Conservation (phyloP, 1,139 yeast genomes). For the Pichia sp. region DNA sequence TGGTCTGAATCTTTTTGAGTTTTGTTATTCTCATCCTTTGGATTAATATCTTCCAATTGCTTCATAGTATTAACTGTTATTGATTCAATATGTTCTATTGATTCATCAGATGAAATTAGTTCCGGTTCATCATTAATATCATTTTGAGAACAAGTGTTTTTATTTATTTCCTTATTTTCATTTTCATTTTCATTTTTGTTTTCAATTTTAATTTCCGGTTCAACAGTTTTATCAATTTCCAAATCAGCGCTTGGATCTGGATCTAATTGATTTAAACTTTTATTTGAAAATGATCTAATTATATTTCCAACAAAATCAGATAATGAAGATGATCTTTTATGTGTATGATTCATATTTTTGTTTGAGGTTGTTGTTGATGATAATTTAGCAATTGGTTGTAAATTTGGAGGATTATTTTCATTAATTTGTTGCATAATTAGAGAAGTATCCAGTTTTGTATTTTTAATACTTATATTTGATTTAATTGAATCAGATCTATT, state of each 20-base stretch:
- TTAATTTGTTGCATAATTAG: no score
- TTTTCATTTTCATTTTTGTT: neutral
- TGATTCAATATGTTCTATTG: no score
- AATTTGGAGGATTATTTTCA: no score
- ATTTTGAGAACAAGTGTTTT: neutral
- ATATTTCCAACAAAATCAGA: constrained; percentile 22
- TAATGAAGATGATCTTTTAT: constrained; percentile 22
- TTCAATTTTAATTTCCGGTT: no score
- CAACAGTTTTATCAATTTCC: neutral
- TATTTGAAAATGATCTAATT: constrained; percentile 19
- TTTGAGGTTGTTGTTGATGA: no score
- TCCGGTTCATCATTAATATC: neutral
- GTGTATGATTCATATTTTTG: constrained; percentile 12
- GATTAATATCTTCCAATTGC: no score
- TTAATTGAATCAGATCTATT: constrained; percentile 23
- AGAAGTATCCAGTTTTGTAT: no score
- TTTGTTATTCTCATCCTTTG: no score
- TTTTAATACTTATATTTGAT: constrained; percentile 10
- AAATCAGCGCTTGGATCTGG: neutral
- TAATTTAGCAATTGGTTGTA: no score
- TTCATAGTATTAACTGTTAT: no score
- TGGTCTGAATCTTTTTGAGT: no score
- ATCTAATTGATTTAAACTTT: constrained; percentile 11
- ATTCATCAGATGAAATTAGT: no score
- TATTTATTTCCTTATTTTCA: neutral